Conservation (phyloP, 1,139 yeast species). For the Saccharomyces hybrid region DNA sequence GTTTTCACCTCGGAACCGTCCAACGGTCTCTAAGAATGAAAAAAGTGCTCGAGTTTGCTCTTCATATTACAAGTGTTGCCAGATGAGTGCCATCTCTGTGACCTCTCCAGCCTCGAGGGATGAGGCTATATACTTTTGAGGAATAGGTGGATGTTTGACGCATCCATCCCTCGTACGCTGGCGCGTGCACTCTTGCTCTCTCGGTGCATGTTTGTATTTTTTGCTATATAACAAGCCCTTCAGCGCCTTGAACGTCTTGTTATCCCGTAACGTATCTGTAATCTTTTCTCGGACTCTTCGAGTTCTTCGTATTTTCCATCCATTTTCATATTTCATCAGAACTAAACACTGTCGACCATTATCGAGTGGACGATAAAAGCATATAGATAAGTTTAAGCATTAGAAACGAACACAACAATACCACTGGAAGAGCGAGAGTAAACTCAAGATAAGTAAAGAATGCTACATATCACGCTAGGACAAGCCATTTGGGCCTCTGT, state of each 20-base stretch:
- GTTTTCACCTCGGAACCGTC: not conserved
- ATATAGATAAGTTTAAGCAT: not conserved
- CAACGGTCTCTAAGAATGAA: not conserved
- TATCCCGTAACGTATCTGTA: not conserved
- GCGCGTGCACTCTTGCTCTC: not conserved
- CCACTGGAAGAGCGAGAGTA: not conserved
- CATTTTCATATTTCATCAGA: not conserved
- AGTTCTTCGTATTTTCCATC: not conserved
- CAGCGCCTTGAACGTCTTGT: not conserved
- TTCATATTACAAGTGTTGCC: not conserved
- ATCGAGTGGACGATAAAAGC: not conserved
- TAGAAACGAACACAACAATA: not conserved
- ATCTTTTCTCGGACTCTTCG: not conserved
- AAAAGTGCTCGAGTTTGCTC: not conserved
- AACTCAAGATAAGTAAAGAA: not conserved
- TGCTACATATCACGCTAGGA: constrained; percentile 41
- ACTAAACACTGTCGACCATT: not conserved
- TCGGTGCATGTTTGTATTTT: not conserved
- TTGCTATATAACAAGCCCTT: not conserved
- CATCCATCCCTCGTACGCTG: not conserved
- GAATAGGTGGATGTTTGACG: not conserved
- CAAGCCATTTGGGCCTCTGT: constrained; percentile 73
- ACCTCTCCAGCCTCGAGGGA: not conserved
- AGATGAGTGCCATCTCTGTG: not conserved
- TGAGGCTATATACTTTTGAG: not conserved